A percentile compares a stretch with the other conserved stretches of the same genome.
These are phyloP conservation scores for Phoma sp. DNA, from an alignment of 2,329 filamentous ascomycete species.

Conservation along the genomic window DNA sequence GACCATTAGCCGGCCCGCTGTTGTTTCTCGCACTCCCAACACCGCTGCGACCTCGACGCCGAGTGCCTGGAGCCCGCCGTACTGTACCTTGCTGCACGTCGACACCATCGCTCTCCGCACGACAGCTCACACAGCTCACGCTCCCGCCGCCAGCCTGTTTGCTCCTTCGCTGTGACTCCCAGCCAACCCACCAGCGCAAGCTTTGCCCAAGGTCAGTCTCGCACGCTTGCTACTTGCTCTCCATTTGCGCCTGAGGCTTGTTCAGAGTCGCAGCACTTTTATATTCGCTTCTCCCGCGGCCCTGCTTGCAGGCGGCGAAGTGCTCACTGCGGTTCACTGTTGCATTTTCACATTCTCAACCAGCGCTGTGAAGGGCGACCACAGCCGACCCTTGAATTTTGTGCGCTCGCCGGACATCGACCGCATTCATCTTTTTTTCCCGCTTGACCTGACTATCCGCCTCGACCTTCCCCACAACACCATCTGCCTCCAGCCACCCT, in stretches of 20 bases:
- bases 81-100: constrained; percentile 26
- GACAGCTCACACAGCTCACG: constrained; percentile 17
- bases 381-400: not conserved
- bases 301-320: constrained; percentile 1
- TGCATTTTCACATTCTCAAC: not conserved
- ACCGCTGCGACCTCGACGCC: constrained; percentile 22
- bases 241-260: constrained; percentile 21
- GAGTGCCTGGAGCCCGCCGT: constrained; percentile 39
- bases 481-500: constrained; percentile 1
- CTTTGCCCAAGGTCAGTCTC: constrained; percentile 36
- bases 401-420: constrained; percentile 3
- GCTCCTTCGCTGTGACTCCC: constrained; percentile 10
- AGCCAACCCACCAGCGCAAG: constrained; percentile 18
- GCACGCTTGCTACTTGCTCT: constrained; percentile 23
- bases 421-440: constrained; percentile 5
- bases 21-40: constrained; percentile 27
- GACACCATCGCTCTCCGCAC: constrained; percentile 17
- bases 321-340: constrained; percentile 5
- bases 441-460: not conserved
- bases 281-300: constrained; percentile 6
- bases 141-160: constrained; percentile 13
- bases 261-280: constrained; percentile 15
- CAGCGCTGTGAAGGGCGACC: constrained; percentile 2
- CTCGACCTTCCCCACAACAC: not conserved
- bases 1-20: constrained; percentile 32